Base-by-base conservation (phyloP, 140 eudicot genomes). In the Bidens hawaiensis region DNA sequence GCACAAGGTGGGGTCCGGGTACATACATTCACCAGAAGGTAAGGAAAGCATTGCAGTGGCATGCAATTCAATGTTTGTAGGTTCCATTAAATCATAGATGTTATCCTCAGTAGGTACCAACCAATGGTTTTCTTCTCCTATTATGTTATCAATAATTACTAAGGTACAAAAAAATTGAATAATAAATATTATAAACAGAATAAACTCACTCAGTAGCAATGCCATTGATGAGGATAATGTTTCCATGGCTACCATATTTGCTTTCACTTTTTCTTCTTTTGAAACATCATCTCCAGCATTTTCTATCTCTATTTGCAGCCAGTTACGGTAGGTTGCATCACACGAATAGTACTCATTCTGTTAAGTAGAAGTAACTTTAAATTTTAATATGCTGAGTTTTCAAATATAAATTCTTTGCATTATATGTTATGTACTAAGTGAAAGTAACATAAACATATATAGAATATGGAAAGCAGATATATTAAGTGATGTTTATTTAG, bases 301-400 rank as follows among this genome's bases (percentile, higher is more conserved):
- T 50, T 82, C 95, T 23, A 87, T 65, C 72, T 84, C 90, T 56
- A 84, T 51, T 72, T 87, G 82, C 41, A 91, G 83, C 99, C 96
- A 87, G 52, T 88, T 87, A 58, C 99, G 95, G 71, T 91, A 91
- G 9, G 80, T 87, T 65, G 96, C 99, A 80, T 91, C 99, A 48
- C 95, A 91, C 10, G 99, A 87, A 80, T 82, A 91, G 80, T 84
- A 91, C 71, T 87, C 96, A 22, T 88, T 84, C 99, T 91, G 66
- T 22, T 70, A 36, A 67, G 67, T 16, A n/a, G n/a, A n/a, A n/a
- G n/a, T n/a, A n/a, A n/a, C n/a, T n/a, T n/a, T n/a, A n/a, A n/a
- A n/a, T n/a, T n/a, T n/a, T n/a, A n/a, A n/a, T n/a, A n/a, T n/a
- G n/a, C n/a, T n/a, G n/a, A n/a, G n/a, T n/a, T n/a, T n/a, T n/a